Conservation (phyloP, 257 asterid species). For the Fraxinus cuspidata region DNA sequence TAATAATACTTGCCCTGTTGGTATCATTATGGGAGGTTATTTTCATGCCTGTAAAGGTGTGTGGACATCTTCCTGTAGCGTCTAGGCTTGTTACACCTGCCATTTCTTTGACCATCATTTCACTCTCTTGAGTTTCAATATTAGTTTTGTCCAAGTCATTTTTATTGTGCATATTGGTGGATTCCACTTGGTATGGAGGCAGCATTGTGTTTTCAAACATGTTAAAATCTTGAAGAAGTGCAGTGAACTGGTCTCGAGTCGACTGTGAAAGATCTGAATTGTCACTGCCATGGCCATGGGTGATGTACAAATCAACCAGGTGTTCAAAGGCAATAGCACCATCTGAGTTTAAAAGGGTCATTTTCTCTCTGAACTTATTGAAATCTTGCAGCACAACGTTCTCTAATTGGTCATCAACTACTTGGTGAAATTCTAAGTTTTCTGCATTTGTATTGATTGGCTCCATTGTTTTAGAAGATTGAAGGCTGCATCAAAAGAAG, state of each 20-base stretch:
- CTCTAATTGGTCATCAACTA: conserved; percentile 26
- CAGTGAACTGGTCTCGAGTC: conserved; percentile 14
- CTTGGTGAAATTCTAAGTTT: conserved; percentile 23
- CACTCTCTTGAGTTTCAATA: conserved; percentile 29
- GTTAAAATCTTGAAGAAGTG: conserved; percentile 31
- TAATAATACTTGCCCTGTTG: conserved; percentile 26
- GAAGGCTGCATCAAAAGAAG: conserved; percentile 2
- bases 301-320: conserved; percentile 36
- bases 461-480: conserved; percentile 30
- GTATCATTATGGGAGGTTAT: conserved; percentile 8
- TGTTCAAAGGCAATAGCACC: conserved; percentile 28
- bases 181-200: conserved; percentile 16
- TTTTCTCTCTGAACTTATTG: conserved; percentile 33
- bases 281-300: conserved; percentile 27
- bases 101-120: conserved; percentile 32
- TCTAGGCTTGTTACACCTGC: conserved; percentile 23
- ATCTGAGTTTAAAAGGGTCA: conserved; percentile 8
- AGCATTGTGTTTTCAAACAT: conserved; percentile 28
- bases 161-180: conserved; percentile 7
- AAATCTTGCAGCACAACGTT: conserved; percentile 35
- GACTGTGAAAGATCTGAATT: conserved; percentile 5
- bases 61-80: conserved; percentile 17
- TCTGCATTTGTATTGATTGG: conserved; percentile 25
- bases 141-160: conserved; percentile 2
- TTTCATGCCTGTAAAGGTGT: conserved; percentile 12